Conservation (phyloP, 495 filamentous ascomycete genomes). For the Penicillium riverlandense region DNA sequence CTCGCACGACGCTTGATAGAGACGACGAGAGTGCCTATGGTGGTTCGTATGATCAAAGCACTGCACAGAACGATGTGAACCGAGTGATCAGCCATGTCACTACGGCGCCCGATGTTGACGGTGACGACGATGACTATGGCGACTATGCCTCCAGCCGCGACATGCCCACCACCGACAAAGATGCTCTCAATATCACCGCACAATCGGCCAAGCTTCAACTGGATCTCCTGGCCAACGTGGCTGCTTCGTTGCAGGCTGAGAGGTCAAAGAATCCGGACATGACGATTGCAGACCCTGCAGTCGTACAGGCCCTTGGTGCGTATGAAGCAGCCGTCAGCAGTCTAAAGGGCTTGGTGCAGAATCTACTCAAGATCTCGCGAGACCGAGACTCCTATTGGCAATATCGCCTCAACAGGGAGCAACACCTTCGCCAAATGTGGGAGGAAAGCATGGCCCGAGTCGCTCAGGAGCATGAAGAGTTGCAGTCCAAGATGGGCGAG, state of each 20-base stretch:
- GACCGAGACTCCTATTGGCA: slow-evolving; percentile 97
- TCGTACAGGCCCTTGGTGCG: slow-evolving; percentile 71
- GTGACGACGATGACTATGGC: slow-evolving; percentile 78
- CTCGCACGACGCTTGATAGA: slow-evolving; percentile 44
- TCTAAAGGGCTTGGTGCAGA: slow-evolving; percentile 77
- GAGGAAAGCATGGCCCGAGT: slow-evolving; percentile 97
- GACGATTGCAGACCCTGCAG: slow-evolving; percentile 63
- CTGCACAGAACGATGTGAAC: slow-evolving; percentile 43
- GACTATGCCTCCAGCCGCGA: slow-evolving; percentile 80
- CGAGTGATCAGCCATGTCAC: slow-evolving; percentile 40
- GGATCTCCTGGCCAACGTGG: slow-evolving; percentile 78
- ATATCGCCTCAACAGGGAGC: slow-evolving; percentile 83
- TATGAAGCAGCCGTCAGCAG: slow-evolving; percentile 87
- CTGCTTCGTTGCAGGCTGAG: slow-evolving; percentile 71
- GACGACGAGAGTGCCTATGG: slow-evolving; percentile 52
- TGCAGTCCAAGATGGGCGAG: slow-evolving; percentile 81
- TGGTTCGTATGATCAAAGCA: slow-evolving; percentile 53
- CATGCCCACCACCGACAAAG: slow-evolving; percentile 63
- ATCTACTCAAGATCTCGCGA: slow-evolving; percentile 81
- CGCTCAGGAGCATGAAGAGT: slow-evolving; percentile 83
- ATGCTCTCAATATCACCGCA: slow-evolving; percentile 91
- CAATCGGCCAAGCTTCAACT: slow-evolving; percentile 91
- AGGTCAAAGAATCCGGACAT: slow-evolving; percentile 59
- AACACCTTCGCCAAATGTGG: slow-evolving; percentile 86
- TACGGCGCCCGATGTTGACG: slow-evolving; percentile 40